Conservation (phyloP, 2,329 filamentous ascomycete genomes). For the Sclerotiophoma versabilis region DNA sequence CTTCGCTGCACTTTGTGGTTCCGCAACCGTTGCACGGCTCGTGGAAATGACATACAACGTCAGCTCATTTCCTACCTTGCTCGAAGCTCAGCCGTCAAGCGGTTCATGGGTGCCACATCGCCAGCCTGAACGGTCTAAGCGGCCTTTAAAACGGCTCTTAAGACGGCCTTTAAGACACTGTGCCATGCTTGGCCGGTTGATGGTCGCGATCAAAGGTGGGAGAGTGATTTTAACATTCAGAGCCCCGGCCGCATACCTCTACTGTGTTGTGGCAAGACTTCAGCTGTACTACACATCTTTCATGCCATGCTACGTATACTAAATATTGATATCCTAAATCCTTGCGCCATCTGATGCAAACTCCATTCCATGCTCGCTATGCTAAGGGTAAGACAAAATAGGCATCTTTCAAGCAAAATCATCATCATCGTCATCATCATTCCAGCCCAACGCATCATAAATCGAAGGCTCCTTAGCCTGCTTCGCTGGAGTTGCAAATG, state of each 20-base stretch:
- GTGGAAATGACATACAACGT: constrained; percentile 4
- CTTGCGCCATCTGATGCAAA: constrained; percentile 27
- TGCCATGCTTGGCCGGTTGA: background rate
- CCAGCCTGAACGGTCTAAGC: background rate
- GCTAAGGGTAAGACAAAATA: constrained; percentile 29
- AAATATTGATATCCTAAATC: background rate
- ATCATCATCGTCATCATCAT: constrained; percentile 50
- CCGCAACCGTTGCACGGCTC: constrained; percentile 7
- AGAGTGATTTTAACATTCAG: background rate
- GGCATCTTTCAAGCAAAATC: constrained; percentile 24
- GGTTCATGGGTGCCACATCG: constrained; percentile 3
- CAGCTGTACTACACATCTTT: background rate
- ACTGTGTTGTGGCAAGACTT: background rate
- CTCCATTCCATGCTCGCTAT: constrained; percentile 40
- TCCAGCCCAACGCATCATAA: constrained; percentile 56
- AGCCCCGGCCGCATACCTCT: background rate
- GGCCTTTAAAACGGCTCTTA: too few species aligned
- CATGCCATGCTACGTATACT: background rate
- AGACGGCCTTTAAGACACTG: background rate
- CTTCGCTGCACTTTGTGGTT: background rate
- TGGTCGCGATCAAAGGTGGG: background rate
- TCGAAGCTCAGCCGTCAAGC: constrained; percentile 6
- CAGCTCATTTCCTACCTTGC: constrained; percentile 1
- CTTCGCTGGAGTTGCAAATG: constrained; percentile 19
- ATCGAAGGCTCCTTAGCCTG: constrained; percentile 38